phyloP scores from a whole-genome alignment of 495 filamentous ascomycete species.

The Penicillium steckii region DNA sequence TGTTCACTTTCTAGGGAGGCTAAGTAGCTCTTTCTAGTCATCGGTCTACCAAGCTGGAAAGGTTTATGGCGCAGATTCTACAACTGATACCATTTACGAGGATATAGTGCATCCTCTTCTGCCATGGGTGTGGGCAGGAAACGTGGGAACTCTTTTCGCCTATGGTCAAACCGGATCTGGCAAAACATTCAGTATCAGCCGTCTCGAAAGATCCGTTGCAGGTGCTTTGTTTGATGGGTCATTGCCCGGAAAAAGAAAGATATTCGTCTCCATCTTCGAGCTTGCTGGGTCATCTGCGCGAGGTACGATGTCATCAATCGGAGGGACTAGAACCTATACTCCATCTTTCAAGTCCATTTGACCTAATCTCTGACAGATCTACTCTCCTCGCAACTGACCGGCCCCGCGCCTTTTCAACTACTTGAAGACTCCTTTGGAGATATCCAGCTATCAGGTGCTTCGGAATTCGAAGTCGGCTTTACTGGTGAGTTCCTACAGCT shows the following conservation, averaged over 20 bases:
- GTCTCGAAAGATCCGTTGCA: conserved; percentile 24
- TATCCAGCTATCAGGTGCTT: conserved; percentile 26
- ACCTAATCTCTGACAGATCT: conserved; percentile 26
- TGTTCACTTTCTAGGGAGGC: neutral
- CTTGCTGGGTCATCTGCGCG: conserved; percentile 30
- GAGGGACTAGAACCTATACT: too few relatives aligned
- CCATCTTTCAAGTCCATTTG: too few relatives aligned
- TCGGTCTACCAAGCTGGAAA: conserved; percentile 8
- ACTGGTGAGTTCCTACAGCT: conserved; percentile 15
- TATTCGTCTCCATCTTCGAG: conserved; percentile 32
- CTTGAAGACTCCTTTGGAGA: conserved; percentile 32
- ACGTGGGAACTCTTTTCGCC: conserved; percentile 38
- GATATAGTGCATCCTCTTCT: conserved; percentile 23
- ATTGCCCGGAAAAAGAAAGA: conserved; percentile 17
- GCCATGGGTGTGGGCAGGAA: conserved; percentile 27
- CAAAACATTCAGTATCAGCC: conserved; percentile 43
- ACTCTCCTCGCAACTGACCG: conserved; percentile 13
- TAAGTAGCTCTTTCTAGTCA: conserved; percentile 4
- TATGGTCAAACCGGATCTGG: conserved; percentile 51
- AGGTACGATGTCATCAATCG: conserved; percentile 6
- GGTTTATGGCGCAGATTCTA: conserved; percentile 15
- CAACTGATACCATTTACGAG: conserved; percentile 25
- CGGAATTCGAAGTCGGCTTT: conserved; percentile 13
- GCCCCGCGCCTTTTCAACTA: conserved; percentile 11
- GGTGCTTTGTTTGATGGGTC: conserved; percentile 23